Conservation (phyloP, 345 rosid genomes). For the Eucalyptus paniculata region DNA sequence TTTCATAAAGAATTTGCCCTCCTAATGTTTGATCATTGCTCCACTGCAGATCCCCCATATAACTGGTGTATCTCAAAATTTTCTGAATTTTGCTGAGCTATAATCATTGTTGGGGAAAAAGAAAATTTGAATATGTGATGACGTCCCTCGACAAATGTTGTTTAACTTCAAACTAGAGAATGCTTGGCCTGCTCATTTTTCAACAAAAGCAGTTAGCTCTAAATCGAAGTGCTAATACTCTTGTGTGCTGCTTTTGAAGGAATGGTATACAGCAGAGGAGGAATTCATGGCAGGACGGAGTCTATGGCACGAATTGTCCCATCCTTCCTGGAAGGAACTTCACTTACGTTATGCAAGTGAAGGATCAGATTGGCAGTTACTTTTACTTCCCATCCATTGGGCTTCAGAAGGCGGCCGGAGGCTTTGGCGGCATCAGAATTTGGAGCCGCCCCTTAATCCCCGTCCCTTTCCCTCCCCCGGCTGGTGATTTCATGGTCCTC, state of each 20-base stretch:
- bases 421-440: constrained; percentile 67
- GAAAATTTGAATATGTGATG: neutral
- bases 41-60: neutral
- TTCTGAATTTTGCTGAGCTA: neutral
- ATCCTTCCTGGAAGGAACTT: constrained; percentile 77
- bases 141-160: neutral
- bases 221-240: neutral
- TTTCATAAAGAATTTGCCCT: neutral
- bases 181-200: neutral
- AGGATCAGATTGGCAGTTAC: constrained; percentile 90
- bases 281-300: constrained; percentile 89
- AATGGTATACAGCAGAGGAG: constrained; percentile 84
- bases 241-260: constrained; percentile 16
- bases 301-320: constrained; percentile 80
- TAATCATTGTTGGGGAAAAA: neutral
- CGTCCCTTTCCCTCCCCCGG: constrained; percentile 69
- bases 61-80: neutral
- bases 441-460: constrained; percentile 87
- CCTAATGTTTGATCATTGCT: neutral
- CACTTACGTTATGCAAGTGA: constrained; percentile 73
- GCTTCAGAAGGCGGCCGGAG: constrained; percentile 96
- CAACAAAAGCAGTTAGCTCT: neutral
- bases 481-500: constrained; percentile 55
- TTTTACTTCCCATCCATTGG: constrained; percentile 81
- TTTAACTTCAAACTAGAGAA: neutral